Base-by-base conservation (phyloP, 2,329 filamentous ascomycete species). In the Colletotrichum filicis region DNA sequence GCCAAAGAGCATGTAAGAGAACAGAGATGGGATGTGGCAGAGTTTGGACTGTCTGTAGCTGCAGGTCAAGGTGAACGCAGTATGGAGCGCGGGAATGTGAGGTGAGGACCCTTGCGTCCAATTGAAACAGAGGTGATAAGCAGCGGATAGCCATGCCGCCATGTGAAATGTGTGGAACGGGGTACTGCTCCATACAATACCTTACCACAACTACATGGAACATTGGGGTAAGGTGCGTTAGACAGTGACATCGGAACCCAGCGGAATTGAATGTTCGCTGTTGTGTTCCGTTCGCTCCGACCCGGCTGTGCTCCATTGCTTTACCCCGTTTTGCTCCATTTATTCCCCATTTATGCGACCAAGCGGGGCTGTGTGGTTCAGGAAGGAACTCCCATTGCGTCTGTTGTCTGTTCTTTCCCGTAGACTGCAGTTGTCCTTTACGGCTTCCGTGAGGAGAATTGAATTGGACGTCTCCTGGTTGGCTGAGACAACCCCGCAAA, bases 91-190 rank as follows among this genome's bases (percentile, higher is more conserved):
- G 37, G 14, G 12, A 42, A 5, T 12, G 12, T 42, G 37, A 14
- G 37, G 12, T 16, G 12, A 19, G 37, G 37, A 37, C 28, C 32
- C 30, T 56, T 30, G 59, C 42, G 49, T 68, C 68, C 68, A 71
- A 71, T 71, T 7, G 58, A 37, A 68, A 68, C 68, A 14, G 46
- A 28, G 14, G 26, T 56, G 52, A 71, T 68, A 68, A 71, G 68
- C 68, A 71, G 58, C 57, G 32, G 32, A 12, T 35, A 56, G 28
- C 32, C 57, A 52, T 62, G 66, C 28, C 32, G 32, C 32, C 32
- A 35, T 35, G 32, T 12, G 32, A 35, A 35, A 11, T 35, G 11
- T 12, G 32, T 12, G 11, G 32, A 5, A 35, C 32, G 11, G 32
- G 32, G 32, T 5, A 35, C 32, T 35, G 3, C 32, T 12, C 32